These are phyloP conservation scores for Aspergillus hortae DNA, from an alignment of 2,329 filamentous ascomycete genomes.

Conservation along the genomic window DNA sequence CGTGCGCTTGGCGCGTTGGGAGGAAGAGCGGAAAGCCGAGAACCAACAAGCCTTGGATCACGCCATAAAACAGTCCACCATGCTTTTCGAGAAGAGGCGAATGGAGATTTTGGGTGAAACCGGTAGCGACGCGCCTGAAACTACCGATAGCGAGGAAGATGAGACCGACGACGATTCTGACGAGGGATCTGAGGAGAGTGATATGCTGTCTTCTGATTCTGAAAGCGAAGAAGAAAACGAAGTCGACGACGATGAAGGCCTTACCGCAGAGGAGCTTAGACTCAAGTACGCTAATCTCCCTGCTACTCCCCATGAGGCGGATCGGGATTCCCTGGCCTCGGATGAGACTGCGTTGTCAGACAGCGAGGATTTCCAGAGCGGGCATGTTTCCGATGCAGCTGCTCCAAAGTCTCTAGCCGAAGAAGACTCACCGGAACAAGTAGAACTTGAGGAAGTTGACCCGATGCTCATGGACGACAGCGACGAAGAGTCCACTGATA, in stretches of 20 bases:
- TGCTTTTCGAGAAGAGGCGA: constrained; percentile 46
- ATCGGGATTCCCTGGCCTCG: constrained; percentile 24
- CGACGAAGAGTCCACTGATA: constrained; percentile 46
- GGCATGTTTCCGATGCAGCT: constrained; percentile 16
- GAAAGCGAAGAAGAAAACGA: constrained; percentile 40
- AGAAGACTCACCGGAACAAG: constrained; percentile 22
- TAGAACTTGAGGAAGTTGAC: constrained; percentile 43
- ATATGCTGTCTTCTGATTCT: constrained; percentile 46
- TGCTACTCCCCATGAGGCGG: constrained; percentile 17
- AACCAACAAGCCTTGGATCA: constrained; percentile 54
- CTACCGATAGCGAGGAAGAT: constrained; percentile 50
- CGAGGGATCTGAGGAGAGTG: constrained; percentile 52
- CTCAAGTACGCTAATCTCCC: constrained; percentile 46
- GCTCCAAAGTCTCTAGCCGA: constrained; percentile 18
- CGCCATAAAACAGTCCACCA: constrained; percentile 51
- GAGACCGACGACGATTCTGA: constrained; percentile 49
- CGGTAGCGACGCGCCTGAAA: constrained; percentile 67
- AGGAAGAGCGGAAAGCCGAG: constrained; percentile 51
- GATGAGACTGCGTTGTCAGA: constrained; percentile 17
- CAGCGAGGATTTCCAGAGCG: constrained; percentile 6
- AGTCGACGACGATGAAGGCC: constrained; percentile 41
- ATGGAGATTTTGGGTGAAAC: constrained; percentile 48
- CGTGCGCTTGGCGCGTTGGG: constrained; percentile 54
- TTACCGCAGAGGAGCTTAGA: constrained; percentile 47
- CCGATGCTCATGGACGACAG: constrained; percentile 44